Evolutionary conservation across 768 basidiomycete species (phyloP).

Genomic region (Agaricus sinodeliciosus): DNA sequence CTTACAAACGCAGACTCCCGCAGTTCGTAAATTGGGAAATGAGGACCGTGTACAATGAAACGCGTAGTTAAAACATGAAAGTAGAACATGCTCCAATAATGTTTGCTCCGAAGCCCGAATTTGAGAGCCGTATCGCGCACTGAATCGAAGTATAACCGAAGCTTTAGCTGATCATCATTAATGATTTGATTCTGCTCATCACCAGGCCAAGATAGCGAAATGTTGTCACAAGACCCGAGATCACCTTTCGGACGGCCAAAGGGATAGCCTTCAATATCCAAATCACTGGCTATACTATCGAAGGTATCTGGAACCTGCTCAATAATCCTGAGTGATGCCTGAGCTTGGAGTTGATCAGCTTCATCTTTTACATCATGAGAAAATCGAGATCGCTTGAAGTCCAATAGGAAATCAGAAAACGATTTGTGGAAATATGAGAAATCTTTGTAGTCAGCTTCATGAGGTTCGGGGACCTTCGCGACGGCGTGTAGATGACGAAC

Average conservation of each 20-base stretch:
- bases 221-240: neutral
- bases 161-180: too few species aligned
- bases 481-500: neutral
- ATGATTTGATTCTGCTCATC: too few species aligned
- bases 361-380: neutral
- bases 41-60: too few species aligned
- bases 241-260: neutral
- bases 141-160: too few species aligned
- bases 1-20: neutral
- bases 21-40: neutral
- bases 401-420: neutral
- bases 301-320: neutral
- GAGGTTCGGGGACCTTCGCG: neutral
- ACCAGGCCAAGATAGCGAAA: too few species aligned
- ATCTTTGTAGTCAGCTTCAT: neutral
- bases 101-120: too few species aligned
- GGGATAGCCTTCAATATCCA: neutral
- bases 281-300: neutral
- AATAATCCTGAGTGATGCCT: neutral
- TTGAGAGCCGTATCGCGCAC: too few species aligned
- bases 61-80: too few species aligned
- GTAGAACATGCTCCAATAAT: too few species aligned
- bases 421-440: neutral
- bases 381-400: neutral
- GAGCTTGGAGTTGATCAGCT: neutral